Conservation (phyloP, 352 stramenopile species). For the Globisporangium nodosum region DNA sequence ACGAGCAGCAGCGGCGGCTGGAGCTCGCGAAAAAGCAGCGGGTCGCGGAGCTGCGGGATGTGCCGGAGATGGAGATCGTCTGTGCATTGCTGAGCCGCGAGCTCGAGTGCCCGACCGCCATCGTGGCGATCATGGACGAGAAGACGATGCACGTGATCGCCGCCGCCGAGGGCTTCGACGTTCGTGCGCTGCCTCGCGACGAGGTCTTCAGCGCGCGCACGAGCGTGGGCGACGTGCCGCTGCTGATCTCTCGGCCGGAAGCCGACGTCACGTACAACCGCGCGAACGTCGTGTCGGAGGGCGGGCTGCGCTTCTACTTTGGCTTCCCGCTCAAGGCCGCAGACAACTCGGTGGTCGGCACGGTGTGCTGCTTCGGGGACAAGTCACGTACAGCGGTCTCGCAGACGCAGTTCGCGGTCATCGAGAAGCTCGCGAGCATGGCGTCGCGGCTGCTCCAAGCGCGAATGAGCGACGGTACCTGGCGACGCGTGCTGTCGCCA, state of each 20-base stretch:
- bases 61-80: conserved; percentile 49
- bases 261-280: conserved; percentile 46
- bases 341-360: conserved; percentile 33
- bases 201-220: conserved; percentile 52
- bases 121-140: conserved; percentile 44
- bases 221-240: conserved; percentile 39
- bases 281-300: conserved; percentile 17
- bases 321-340: conserved; percentile 42
- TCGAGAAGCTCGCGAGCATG: conserved; percentile 34
- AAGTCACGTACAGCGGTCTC: conserved; percentile 30
- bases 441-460: conserved; percentile 28
- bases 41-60: conserved; percentile 18
- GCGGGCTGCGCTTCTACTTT: conserved; percentile 46
- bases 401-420: conserved; percentile 35
- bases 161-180: conserved; percentile 21
- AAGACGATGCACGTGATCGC: conserved; percentile 38
- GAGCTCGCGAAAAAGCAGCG: conserved; percentile 22
- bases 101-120: conserved; percentile 29
- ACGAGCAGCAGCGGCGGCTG: conserved; percentile 20
- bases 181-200: conserved; percentile 27
- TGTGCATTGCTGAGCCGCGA: conserved; percentile 32
- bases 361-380: conserved; percentile 45
- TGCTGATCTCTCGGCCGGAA: conserved; percentile 48
- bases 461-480: conserved; percentile 1
- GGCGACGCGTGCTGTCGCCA: neutral